Evolutionary conservation across 768 basidiomycete genomes (phyloP).

Genomic region (Boletus rufocinnamomeus): DNA sequence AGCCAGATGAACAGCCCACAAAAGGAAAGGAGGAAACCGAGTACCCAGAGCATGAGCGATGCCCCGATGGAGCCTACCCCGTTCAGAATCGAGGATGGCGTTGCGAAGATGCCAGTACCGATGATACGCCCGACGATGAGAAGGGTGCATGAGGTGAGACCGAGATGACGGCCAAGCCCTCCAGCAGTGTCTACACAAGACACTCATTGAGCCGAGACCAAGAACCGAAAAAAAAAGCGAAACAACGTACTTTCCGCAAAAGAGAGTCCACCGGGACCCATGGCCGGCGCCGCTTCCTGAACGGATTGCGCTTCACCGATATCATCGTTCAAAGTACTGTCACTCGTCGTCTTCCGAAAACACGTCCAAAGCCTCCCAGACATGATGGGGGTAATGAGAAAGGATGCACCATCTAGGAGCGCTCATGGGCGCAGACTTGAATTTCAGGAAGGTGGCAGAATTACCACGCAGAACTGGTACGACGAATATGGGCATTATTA

Average conservation of each 20-base stretch:
- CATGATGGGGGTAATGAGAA: slow-evolving; percentile 5
- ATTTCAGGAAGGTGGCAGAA: no score
- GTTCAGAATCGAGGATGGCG: slow-evolving; percentile 56
- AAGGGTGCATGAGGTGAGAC: slow-evolving; percentile 55
- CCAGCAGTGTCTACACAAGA: slow-evolving; percentile 44
- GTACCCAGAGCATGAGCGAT: slow-evolving; percentile 62
- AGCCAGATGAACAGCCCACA: slow-evolving; percentile 53
- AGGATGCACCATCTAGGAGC: no score
- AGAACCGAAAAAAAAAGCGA: not conserved
- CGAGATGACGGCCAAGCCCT: slow-evolving; percentile 57
- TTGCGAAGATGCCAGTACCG: slow-evolving; percentile 63
- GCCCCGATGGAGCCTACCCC: slow-evolving; percentile 61
- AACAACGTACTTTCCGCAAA: slow-evolving; percentile 46
- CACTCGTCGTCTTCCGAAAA: not conserved
- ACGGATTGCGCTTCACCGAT: not conserved
- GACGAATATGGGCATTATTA: no score
- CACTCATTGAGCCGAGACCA: not conserved
- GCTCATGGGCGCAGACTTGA: no score
- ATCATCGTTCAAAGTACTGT: not conserved
- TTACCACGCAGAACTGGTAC: no score
- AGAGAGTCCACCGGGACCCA: slow-evolving; percentile 45
- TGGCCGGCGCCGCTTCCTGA: slow-evolving; percentile 2
- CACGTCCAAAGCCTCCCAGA: not conserved
- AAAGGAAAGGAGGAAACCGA: slow-evolving; percentile 57
- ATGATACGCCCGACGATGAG: slow-evolving; percentile 58